Conservation (phyloP, 192 early-diverging fungal genomes). For the Mortierella alpina region DNA sequence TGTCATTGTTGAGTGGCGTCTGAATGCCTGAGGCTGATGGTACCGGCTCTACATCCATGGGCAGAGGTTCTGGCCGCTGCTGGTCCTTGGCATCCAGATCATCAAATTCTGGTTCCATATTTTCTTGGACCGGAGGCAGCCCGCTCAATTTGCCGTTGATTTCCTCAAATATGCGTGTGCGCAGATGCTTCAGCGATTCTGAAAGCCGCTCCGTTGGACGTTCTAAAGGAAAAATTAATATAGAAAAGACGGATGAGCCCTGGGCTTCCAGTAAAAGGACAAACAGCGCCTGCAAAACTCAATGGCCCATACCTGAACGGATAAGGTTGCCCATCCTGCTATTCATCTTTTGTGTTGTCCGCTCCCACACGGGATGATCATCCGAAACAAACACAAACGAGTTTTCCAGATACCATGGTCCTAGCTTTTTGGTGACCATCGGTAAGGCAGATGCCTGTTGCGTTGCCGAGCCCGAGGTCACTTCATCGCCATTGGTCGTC, state of each 20-base stretch:
- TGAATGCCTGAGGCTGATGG: not conserved
- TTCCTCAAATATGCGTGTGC: conserved; percentile 30
- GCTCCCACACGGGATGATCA: conserved; percentile 42
- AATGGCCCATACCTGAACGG: conserved; percentile 23
- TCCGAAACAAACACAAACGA: conserved; percentile 40
- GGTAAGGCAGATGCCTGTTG: conserved; percentile 12
- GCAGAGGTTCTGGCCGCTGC: not conserved
- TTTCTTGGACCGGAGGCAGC: conserved; percentile 7
- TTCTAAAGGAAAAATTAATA: not conserved
- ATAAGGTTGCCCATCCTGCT: conserved; percentile 41
- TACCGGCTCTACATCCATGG: not conserved
- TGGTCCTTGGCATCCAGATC: conserved; percentile 11
- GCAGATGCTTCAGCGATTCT: conserved; percentile 21
- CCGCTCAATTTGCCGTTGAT: conserved; percentile 18
- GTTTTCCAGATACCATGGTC: conserved; percentile 45
- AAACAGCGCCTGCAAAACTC: not conserved
- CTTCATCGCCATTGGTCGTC: conserved; percentile 20
- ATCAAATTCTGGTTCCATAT: too few species aligned
- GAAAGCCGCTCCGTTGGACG: conserved; percentile 23
- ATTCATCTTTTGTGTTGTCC: conserved; percentile 32
- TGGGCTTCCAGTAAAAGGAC: too few species aligned
- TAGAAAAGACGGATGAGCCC: not conserved
- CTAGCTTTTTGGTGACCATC: conserved; percentile 44
- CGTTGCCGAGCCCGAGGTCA: too few species aligned
- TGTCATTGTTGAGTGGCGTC: not conserved